These are phyloP conservation scores for Mariannaea sp. DNA, from an alignment of 2,329 filamentous ascomycete species.

Conservation along the genomic window DNA sequence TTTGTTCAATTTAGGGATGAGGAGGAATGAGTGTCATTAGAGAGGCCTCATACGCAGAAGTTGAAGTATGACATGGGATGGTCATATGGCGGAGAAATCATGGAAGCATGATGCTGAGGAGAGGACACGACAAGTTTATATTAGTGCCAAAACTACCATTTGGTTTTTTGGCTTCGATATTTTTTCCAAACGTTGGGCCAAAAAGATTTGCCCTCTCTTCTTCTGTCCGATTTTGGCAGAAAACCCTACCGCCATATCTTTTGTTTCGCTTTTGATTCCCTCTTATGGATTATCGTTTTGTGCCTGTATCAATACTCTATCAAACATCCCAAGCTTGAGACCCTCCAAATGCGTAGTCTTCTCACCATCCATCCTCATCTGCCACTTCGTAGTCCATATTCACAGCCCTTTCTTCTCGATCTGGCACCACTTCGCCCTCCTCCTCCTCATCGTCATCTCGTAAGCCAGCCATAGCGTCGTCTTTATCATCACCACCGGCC, in stretches of 20 bases:
- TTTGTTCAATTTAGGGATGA: slow-evolving; percentile 6
- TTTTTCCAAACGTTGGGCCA: slow-evolving; percentile 7
- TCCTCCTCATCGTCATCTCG: slow-evolving; percentile 18
- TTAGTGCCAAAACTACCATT: background rate
- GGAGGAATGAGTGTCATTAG: background rate
- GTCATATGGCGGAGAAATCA: slow-evolving; percentile 1
- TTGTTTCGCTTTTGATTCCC: background rate
- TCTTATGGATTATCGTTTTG: background rate
- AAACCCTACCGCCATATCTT: slow-evolving; percentile 9
- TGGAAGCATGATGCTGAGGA: background rate
- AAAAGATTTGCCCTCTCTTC: slow-evolving; percentile 5
- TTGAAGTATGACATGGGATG: background rate
- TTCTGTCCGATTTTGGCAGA: slow-evolving; percentile 15
- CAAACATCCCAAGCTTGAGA: background rate
- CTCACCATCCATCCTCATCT: slow-evolving; percentile 55
- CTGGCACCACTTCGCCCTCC: slow-evolving; percentile 27
- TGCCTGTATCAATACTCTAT: too few relatives aligned
- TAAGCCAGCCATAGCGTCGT: slow-evolving; percentile 37
- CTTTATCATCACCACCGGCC: slow-evolving; percentile 17
- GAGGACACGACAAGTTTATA: slow-evolving; percentile 6
- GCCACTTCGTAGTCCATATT: slow-evolving; percentile 61
- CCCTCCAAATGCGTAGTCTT: background rate
- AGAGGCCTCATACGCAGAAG: slow-evolving; percentile 7
- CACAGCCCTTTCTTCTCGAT: slow-evolving; percentile 41
- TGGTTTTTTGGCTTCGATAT: slow-evolving; percentile 9